These are phyloP conservation scores for Fusarium graminum DNA, from an alignment of 2,329 filamentous ascomycete genomes.

Conservation along the genomic window DNA sequence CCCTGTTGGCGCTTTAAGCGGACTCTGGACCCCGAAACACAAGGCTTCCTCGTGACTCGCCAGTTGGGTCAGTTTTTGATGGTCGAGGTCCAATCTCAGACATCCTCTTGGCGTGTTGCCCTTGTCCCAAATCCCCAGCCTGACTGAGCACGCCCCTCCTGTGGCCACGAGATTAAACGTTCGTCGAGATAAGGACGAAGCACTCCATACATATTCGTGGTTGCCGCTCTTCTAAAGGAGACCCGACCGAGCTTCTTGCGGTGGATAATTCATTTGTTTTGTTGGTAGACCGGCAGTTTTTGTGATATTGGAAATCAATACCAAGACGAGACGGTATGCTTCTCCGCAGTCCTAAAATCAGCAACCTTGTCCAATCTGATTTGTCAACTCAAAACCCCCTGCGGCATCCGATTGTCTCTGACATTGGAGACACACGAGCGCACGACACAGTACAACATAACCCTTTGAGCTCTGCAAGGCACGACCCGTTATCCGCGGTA, in stretches of 20 bases:
- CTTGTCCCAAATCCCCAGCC: constrained; percentile 23
- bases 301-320: constrained; percentile 1
- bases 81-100: constrained; percentile 39
- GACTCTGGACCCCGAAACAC: constrained; percentile 33
- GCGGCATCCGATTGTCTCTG: constrained; percentile 24
- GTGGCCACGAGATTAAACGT: constrained; percentile 27
- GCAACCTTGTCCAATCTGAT: constrained; percentile 38
- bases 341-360: constrained; percentile 44
- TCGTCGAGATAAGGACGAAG: constrained; percentile 33
- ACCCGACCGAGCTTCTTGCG: not conserved
- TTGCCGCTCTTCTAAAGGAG: constrained; percentile 28
- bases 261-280: constrained; percentile 4
- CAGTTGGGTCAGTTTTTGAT: constrained; percentile 33
- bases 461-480: constrained; percentile 45
- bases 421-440: constrained; percentile 23
- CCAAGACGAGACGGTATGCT: constrained; percentile 22
- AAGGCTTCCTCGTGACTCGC: constrained; percentile 39
- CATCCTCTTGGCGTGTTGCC: constrained; percentile 36
- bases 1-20: constrained; percentile 30
- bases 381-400: constrained; percentile 32
- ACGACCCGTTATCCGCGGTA: constrained; percentile 44
- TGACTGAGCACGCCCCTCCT: constrained; percentile 33
- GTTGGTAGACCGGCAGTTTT: constrained; percentile 11
- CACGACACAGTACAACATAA: constrained; percentile 33
- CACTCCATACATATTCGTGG: constrained; percentile 30